Conservation (phyloP, 805 yeast genomes). For the Candida tammaniensis region DNA sequence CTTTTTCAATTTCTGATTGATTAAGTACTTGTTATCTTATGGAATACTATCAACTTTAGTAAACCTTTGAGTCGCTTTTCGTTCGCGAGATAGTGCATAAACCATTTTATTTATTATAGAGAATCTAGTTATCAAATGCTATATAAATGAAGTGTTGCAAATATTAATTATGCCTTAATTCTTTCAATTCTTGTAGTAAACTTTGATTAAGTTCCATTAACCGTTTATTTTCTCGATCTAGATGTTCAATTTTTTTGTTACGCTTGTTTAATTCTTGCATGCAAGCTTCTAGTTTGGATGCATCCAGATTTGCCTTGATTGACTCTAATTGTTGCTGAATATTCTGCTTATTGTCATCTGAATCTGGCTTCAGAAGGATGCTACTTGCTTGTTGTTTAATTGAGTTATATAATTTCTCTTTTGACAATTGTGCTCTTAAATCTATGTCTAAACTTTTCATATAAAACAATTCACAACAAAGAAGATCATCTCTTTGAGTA, state of each 20-base stretch:
- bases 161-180: no score
- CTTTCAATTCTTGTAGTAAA: constrained; percentile 15
- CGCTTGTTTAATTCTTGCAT: constrained; percentile 21
- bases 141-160: no score
- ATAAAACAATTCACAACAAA: constrained; percentile 22
- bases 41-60: no score
- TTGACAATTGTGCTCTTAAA: constrained; percentile 10
- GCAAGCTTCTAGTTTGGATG: constrained; percentile 16
- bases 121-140: no score
- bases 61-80: no score
- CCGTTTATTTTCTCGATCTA: constrained; percentile 26
- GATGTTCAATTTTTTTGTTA: constrained; percentile 19
- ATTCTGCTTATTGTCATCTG: constrained; percentile 1
- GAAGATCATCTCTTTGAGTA: constrained; percentile 12
- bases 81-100: no score
- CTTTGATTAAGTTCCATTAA: constrained; percentile 31
- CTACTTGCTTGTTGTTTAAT: constrained; percentile 2
- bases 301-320: constrained; percentile 15
- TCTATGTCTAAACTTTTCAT: constrained; percentile 22
- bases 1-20: no score
- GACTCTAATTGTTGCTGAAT: constrained; percentile 10
- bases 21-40: no score
- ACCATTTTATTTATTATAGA: no score
- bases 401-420: constrained; percentile 2
- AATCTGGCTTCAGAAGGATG: constrained; percentile 2